These are phyloP conservation scores for Cenchrus americanus DNA, from an alignment of 176 grass and related monocot species.

Conservation along the genomic window DNA sequence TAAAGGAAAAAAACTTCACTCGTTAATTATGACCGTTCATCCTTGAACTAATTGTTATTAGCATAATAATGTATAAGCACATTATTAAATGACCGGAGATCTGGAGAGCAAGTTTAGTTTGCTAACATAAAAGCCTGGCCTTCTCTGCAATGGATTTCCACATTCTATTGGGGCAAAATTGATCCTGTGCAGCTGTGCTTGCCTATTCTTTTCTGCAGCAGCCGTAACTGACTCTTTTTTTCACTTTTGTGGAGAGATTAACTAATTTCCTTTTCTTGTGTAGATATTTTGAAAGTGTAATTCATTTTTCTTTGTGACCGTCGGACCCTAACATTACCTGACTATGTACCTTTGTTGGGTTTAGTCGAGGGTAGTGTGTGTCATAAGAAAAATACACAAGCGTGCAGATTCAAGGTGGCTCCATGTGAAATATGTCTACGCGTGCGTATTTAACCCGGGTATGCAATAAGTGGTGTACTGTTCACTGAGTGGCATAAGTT, in stretches of 20 bases:
- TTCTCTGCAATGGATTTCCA: background rate
- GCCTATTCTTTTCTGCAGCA: background rate
- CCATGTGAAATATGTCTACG: background rate
- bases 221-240: background rate
- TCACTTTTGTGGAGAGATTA: background rate
- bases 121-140: background rate
- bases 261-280: constrained; percentile 36
- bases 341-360: constrained; percentile 33
- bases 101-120: background rate
- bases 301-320: constrained; percentile 7
- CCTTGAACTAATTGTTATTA: background rate
- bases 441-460: background rate
- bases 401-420: background rate
- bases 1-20: no score
- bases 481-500: background rate
- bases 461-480: background rate
- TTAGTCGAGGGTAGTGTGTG: constrained; percentile 50
- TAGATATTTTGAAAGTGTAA: constrained; percentile 42
- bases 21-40: background rate
- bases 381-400: constrained; percentile 10
- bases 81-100: no score
- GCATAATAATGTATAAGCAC: background rate
- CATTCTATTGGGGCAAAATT: constrained; percentile 2
- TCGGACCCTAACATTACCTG: constrained; percentile 41
- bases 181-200: background rate